phyloP scores from a whole-genome alignment of 352 stramenopile genomes.

The Salisapilia sapeloensis region DNA sequence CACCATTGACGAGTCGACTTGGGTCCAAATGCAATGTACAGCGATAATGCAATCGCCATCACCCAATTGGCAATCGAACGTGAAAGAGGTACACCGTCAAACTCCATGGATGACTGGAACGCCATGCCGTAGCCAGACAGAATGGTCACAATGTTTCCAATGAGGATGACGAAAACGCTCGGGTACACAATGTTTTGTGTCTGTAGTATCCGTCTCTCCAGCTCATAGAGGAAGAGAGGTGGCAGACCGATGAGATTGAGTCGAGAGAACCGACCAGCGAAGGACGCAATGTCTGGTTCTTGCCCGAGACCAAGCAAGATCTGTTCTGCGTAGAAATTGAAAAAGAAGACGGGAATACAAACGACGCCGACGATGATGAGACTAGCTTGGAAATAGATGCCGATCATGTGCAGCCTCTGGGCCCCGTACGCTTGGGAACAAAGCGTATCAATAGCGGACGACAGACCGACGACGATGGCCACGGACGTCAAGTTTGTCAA shows the following conservation, averaged over 20 bases:
- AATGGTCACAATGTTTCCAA: conserved; percentile 49
- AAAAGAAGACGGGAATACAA: conserved; percentile 22
- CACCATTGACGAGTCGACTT: conserved; percentile 34
- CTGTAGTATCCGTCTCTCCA: conserved; percentile 54
- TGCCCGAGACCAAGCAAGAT: conserved; percentile 28
- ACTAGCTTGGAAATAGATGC: conserved; percentile 55
- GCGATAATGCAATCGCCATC: conserved; percentile 33
- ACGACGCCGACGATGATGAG: conserved; percentile 26
- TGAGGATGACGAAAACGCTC: conserved; percentile 31
- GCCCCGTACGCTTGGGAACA: conserved; percentile 47
- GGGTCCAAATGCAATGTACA: conserved; percentile 39
- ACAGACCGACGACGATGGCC: conserved; percentile 26
- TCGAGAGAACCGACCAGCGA: conserved; percentile 36
- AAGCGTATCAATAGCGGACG: conserved; percentile 34
- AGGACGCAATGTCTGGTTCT: conserved; percentile 20
- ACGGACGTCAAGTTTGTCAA: conserved; percentile 59
- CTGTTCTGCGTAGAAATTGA: conserved; percentile 38
- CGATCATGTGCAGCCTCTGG: conserved; percentile 39
- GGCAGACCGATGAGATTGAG: conserved; percentile 52
- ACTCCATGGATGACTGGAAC: conserved; percentile 42
- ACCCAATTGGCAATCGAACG: conserved; percentile 34
- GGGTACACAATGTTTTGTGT: conserved; percentile 53
- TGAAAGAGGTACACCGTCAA: conserved; percentile 53
- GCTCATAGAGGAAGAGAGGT: conserved; percentile 63
- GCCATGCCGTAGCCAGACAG: conserved; percentile 51